Evolutionary conservation across 1,139 yeast genomes (phyloP), one percentile per base, ranked within the genome.

Genomic region (Schwanniomyces etchellsii): DNA sequence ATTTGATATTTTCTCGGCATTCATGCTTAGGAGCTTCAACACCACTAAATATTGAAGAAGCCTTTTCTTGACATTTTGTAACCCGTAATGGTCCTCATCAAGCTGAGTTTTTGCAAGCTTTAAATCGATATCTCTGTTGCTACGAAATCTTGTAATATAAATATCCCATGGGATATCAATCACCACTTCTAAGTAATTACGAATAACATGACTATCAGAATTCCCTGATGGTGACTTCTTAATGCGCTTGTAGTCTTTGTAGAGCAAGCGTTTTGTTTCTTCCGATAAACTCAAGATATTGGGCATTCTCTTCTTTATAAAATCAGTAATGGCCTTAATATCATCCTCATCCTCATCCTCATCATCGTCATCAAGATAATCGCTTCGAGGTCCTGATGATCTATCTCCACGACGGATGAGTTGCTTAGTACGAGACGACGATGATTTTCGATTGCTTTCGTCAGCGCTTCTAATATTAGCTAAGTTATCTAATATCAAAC

Each of bases 11-110:
- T 43, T 42, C 17, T 61, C 64, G 2, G 68, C 68, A 37, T 61
- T 63, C 17, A 57, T 50, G 5, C 67, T 69, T 33, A 80, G 73
- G 25, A 85, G 63, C 40, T 83, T 81, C 44, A 84, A 59, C 9
- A 86, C 89, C 6, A 91, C 88, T 30, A 85, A 60, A 48, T 85
- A 86, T 50, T 89, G 95, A 28, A 88, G 57, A 33, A 89, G 69
- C 33, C 96, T 68, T 44, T 74, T 81, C 53, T 89, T 89, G 30
- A 86, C 95, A 39, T 80, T 77, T 35, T 77, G 76, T 49, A 89
- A 65, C 0, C 96, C 96, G 50, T 77, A 84, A 56, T 89, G 96
- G 43, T 86, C 96, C 20, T 66, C 68, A 49, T 88, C 86, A 25
- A 89, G 61, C 37, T 78, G 77, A 13, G 57, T 52, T 35, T 70